Evolutionary conservation across 2,329 filamentous ascomycete species (phyloP).

Genomic region (Xylariaceae sp.): DNA sequence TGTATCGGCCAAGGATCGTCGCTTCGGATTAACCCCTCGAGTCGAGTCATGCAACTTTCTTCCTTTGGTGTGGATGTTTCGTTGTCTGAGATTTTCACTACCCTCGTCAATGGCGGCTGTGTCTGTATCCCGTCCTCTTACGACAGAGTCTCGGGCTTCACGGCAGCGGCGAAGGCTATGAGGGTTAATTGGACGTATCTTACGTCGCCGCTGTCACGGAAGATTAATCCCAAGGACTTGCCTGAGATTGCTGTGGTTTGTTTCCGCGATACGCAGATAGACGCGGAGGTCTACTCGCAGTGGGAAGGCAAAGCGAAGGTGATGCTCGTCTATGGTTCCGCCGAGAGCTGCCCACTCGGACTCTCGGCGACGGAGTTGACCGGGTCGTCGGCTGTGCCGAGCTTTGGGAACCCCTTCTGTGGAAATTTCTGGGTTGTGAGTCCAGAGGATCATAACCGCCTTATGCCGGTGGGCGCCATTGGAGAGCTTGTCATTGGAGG

Average conservation of each 20-base stretch:
- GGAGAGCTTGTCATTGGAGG: conserved; percentile 58
- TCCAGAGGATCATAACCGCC: conserved; percentile 43
- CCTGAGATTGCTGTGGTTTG: conserved; percentile 30
- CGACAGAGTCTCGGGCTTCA: conserved; percentile 39
- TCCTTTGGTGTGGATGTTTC: conserved; percentile 52
- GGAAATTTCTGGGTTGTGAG: conserved; percentile 51
- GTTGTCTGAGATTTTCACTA: conserved; percentile 49
- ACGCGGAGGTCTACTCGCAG: conserved; percentile 42
- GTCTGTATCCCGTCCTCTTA: conserved; percentile 44
- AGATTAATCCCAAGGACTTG: conserved; percentile 26
- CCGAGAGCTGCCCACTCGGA: conserved; percentile 47
- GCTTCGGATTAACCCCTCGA: conserved; percentile 43
- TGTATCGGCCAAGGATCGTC: conserved; percentile 46
- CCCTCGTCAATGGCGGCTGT: conserved; percentile 45
- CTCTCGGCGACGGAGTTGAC: conserved; percentile 44
- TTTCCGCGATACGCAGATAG: conserved; percentile 43
- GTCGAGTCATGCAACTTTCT: conserved; percentile 55
- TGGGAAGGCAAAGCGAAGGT: conserved; percentile 44
- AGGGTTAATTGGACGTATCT: conserved; percentile 40
- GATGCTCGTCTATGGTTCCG: conserved; percentile 46
- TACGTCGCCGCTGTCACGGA: conserved; percentile 47
- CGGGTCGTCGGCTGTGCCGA: conserved; percentile 33
- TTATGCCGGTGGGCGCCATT: conserved; percentile 49
- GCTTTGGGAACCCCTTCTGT: conserved; percentile 44
- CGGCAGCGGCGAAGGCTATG: conserved; percentile 38